phyloP scores from a whole-genome alignment of 805 yeast species.

The Candida caryicola region DNA sequence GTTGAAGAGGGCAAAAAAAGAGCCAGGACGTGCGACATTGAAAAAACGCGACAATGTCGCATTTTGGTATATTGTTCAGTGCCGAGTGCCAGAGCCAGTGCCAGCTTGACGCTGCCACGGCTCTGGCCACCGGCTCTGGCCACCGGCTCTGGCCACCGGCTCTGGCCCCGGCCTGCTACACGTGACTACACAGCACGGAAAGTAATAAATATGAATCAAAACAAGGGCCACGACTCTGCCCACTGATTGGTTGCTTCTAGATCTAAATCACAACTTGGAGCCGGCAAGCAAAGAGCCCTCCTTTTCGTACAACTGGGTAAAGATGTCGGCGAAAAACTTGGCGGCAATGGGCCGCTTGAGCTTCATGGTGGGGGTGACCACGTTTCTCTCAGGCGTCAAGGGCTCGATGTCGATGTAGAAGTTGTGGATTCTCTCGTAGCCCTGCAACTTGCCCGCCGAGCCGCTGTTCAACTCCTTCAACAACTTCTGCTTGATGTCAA shows the following conservation, averaged over 20 bases:
- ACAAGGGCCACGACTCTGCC: no score
- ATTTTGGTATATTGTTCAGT: no score
- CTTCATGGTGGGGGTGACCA: slow-evolving; percentile 39
- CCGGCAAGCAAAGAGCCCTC: slow-evolving; percentile 39
- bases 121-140: no score
- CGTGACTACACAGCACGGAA: no score
- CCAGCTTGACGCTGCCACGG: no score
- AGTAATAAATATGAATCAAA: no score
- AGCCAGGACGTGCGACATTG: background rate
- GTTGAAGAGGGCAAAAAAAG: background rate
- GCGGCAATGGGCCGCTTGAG: slow-evolving; percentile 51
- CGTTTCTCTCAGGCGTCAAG: slow-evolving; percentile 22
- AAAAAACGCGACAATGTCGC: no score
- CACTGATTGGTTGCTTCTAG: no score
- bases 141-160: no score
- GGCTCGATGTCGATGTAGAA: slow-evolving; percentile 26
- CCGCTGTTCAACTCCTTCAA: slow-evolving; percentile 16
- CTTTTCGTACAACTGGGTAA: slow-evolving; percentile 40
- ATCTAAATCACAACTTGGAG: slow-evolving; percentile 11
- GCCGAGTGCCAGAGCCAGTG: no score
- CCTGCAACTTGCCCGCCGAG: slow-evolving; percentile 15
- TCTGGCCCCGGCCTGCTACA: no score
- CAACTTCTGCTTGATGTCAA: slow-evolving; percentile 18
- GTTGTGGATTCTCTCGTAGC: slow-evolving; percentile 26
- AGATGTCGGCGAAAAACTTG: slow-evolving; percentile 37